Evolutionary conservation across 2,329 filamentous ascomycete genomes (phyloP), one percentile per base, ranked within the genome.

Genomic region (Microdochium nivale): DNA sequence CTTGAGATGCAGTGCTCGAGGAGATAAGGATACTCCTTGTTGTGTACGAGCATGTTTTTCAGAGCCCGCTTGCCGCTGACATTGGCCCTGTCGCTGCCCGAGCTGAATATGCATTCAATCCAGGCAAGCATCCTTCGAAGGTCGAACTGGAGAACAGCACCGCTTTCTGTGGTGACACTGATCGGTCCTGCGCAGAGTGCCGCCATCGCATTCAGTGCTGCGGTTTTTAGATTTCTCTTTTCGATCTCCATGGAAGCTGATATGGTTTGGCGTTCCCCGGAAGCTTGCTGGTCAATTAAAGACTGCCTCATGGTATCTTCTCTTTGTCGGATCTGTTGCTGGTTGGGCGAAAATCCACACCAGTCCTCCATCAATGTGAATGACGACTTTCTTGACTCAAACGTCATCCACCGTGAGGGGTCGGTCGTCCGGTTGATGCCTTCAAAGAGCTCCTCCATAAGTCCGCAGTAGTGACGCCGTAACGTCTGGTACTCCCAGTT

Each of bases 291-390:
- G 50, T 92, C 84, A 33, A 95, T 84, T 58, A 94, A 78, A 2
- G 88, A 89, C 59, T 91, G 87, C 44, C 89, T 80, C 86, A 96
- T 95, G 33, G 81, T 87, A 55, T 95, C 87, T 67, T 96, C 91
- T 55, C 90, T 80, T 53, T 86, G 84, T 4, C 85, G 81, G 40
- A 96, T 88, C 57, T 95, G 88, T 14, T 73, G 77, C 64, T 95
- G 90, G 57, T 96, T 96, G 0, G 91, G 90, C 8, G 91, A 96
- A 66, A 95, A 96, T 2, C 94, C 94, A 65, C 94, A 99, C 95
- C 95, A 99, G 58, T 97, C 92, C 68, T 99, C 94, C 91, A 99
- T 97, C 48, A 99, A 73, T 0, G 91, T 86, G 64, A 99, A 99
- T 0, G 92, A 88, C 4, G 94, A 96, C 65, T 96, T 96, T 40